Evolutionary conservation across 306 rosid genomes (phyloP), one percentile per base, ranked within the genome.

Genomic region (Acacia crassicarpa): DNA sequence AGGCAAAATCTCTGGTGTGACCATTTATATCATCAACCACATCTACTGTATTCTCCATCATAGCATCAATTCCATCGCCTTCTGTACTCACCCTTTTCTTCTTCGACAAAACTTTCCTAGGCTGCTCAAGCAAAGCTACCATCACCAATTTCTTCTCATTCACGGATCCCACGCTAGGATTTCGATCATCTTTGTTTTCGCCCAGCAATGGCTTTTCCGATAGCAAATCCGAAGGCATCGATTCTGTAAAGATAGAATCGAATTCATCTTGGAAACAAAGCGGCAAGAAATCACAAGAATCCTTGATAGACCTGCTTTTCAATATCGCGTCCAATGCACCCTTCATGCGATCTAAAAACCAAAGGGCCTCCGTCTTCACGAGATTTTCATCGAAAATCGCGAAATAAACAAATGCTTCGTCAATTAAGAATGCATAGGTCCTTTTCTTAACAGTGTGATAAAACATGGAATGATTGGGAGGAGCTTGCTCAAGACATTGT

Each of bases 211-310:
- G 66, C 75, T 53, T 48, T 41, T 13, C 78, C 85, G 30, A 51
- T 15, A 58, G 78, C 82, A 69, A 41, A 38, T 75, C 76, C 85
- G 38, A 72, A 15, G 56, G 67, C 67, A 86, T 69, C 2, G 83
- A 13, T 46, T 88, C 83, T 4, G 69, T 45, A 63, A 92, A 58
- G 59, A 87, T 66, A 2, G 88, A 73, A 81, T 86, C 87, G 53
- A 91, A 90, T 68, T 90, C 89, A 12, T 91, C 38, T 73, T 96
- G 99, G 25, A 93, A 88, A 23, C 93, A 90, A 25, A 82, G 44
- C 0, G 90, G 80, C 45, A 72, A 45, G 54, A 86, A 83, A 74
- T 70, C 61, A 16, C 83, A 78, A 11, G 75, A 78, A 45, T 72
- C 83, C 15, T 25, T 2, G 48, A 78, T 45, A 4, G 86, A 80